Base-by-base conservation (phyloP, 371 early-diverging fungal genomes). In the Mucor plumbeus region DNA sequence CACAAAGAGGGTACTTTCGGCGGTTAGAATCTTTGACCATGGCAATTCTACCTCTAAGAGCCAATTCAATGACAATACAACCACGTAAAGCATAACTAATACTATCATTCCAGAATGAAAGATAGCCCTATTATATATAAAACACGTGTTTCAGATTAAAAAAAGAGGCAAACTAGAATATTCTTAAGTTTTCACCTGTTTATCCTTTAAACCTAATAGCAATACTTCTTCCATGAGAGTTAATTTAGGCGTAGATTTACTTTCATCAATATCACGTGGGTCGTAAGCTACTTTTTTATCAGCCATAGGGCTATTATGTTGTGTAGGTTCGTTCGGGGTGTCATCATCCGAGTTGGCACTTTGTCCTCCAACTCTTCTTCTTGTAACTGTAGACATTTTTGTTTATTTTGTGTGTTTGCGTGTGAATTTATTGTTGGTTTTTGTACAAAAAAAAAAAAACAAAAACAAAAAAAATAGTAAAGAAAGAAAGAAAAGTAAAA, bases 101-200 rank as follows among this genome's bases (percentile, higher is more conserved):
- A 77, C 94, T 96, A 79, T 98, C 98, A 83, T 98, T 98, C 98
- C 98, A 97, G 78, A 98, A 97, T 39, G 96, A 96, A 53, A 97
- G 88, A 69, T 96, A 95, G 9, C 98, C 95, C 93, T 94, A 73
- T 59, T 47, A 55, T 44, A 55, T 33, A 56, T 38, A 35, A 53
- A 63, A 63, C 63, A 56, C 47, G 60, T 65, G 36, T 57, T 57
- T 55, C 50, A 26, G 21, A 50, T 19, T 1, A 11, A 11, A 21
- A 10, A 0, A 6, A 50, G 0, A 44, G 5, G 4, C 26, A 1
- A 26, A 26, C 26, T 26, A 17, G n/a, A 17, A 15, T n/a, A 43
- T 11, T n/a, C n/a, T 17, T 10, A 40, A 10, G 14, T 40, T 19
- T 19, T 66, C 80, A 92, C 96, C 87, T 95, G 94, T 69, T 90